Evolutionary conservation across 345 rosid genomes (phyloP).

Genomic region (Carallia pectinifolia): DNA sequence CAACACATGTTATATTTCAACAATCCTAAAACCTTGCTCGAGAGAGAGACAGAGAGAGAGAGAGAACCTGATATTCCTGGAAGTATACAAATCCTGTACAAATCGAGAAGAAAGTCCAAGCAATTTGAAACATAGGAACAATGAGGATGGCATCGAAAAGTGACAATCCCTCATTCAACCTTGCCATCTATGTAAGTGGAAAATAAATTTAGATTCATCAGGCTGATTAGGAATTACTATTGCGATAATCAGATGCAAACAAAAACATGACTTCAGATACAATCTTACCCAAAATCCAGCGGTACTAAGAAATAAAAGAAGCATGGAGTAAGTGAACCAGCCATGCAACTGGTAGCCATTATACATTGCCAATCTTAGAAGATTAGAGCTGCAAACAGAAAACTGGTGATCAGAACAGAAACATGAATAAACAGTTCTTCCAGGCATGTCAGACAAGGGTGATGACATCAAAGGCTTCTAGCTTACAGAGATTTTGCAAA

Average conservation of each 20-base stretch:
- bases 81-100: slow-evolving; percentile 97
- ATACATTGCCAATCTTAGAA: slow-evolving; percentile 90
- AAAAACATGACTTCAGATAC: background rate
- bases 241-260: slow-evolving; percentile 14
- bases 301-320: slow-evolving; percentile 92
- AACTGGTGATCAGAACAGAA: slow-evolving; percentile 15
- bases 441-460: slow-evolving; percentile 5
- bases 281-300: slow-evolving; percentile 94
- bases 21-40: too few relatives aligned
- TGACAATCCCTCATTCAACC: slow-evolving; percentile 91
- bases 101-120: slow-evolving; percentile 98
- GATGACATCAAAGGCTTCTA: slow-evolving; percentile 7
- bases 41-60: background rate
- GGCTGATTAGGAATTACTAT: background rate
- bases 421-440: slow-evolving; percentile 12
- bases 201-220: slow-evolving; percentile 5
- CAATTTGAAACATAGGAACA: slow-evolving; percentile 99
- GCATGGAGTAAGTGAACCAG: slow-evolving; percentile 96
- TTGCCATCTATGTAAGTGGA: slow-evolving; percentile 66
- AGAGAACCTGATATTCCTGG: slow-evolving; percentile 91
- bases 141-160: slow-evolving; percentile 92
- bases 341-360: slow-evolving; percentile 77
- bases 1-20: too few relatives aligned
- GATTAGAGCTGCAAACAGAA: slow-evolving; percentile 67
- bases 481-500: slow-evolving; percentile 98